Conservation (phyloP, 352 stramenopile genomes). For the Pythium aquatile region DNA sequence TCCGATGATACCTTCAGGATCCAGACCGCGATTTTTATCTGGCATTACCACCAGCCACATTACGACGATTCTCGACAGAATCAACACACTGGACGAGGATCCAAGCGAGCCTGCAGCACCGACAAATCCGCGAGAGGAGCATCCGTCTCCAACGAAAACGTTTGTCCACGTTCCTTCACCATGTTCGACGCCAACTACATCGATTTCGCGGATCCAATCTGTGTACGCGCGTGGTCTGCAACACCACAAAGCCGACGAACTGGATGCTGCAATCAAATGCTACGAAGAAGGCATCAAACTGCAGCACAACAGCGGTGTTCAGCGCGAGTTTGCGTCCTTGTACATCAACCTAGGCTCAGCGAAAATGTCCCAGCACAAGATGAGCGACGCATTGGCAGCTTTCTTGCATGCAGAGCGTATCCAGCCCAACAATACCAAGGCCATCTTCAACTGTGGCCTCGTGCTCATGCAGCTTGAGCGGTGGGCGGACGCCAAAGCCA, state of each 20-base stretch:
- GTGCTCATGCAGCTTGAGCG: conserved; percentile 43
- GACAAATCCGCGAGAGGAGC: neutral
- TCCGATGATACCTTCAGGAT: neutral
- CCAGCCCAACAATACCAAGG: conserved; percentile 56
- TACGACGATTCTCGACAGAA: conserved; percentile 14
- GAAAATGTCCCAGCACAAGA: conserved; percentile 39
- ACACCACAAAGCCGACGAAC: conserved; percentile 50
- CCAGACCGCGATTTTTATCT: neutral
- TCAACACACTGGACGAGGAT: neutral
- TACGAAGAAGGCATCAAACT: conserved; percentile 54
- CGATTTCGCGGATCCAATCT: conserved; percentile 32
- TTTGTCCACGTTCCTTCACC: conserved; percentile 27
- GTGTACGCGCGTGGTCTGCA: conserved; percentile 63
- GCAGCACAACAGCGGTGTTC: conserved; percentile 18
- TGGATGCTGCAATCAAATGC: conserved; percentile 42
- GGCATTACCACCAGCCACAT: conserved; percentile 6
- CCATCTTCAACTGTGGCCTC: conserved; percentile 55
- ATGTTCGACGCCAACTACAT: conserved; percentile 21
- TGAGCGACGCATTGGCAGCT: conserved; percentile 33
- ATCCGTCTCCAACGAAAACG: neutral
- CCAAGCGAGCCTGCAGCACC: neutral
- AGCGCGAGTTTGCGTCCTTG: conserved; percentile 55
- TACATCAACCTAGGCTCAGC: conserved; percentile 71
- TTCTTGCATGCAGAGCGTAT: conserved; percentile 47
- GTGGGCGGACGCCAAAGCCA: conserved; percentile 26